phyloP scores from a whole-genome alignment of 345 rosid species.

The Populus davidiana region DNA sequence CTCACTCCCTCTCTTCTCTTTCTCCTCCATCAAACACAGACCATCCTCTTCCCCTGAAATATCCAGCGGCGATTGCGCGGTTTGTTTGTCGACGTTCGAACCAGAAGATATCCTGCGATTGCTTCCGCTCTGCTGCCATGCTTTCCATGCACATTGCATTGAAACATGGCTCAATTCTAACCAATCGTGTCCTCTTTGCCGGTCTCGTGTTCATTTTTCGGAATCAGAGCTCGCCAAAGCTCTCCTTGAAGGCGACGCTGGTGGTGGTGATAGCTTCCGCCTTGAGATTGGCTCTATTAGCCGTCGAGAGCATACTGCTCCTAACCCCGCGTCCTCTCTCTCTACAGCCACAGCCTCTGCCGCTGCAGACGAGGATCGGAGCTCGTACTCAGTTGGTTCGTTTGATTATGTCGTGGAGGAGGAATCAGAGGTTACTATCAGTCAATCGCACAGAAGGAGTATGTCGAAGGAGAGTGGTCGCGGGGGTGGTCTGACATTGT shows the following conservation, averaged over 20 bases:
- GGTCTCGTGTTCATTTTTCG: conserved; percentile 63
- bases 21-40: conserved; percentile 65
- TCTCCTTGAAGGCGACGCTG: conserved; percentile 17
- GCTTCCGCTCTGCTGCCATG: conserved; percentile 86
- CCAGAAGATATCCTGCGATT: conserved; percentile 75
- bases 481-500: not conserved
- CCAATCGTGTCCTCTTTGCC: conserved; percentile 89
- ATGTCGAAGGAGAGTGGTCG: conserved; percentile 47
- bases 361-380: conserved; percentile 25
- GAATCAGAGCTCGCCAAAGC: conserved; percentile 60
- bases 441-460: conserved; percentile 43
- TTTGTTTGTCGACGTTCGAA: conserved; percentile 76
- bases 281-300: conserved; percentile 90
- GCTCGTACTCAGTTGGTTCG: conserved; percentile 78
- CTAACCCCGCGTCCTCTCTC: conserved; percentile 9
- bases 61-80: conserved; percentile 63
- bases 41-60: conserved; percentile 32
- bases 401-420: conserved; percentile 79
- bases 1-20: conserved; percentile 76
- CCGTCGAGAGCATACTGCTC: conserved; percentile 23
- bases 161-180: conserved; percentile 73
- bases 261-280: conserved; percentile 55
- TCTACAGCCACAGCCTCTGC: conserved; percentile 3
- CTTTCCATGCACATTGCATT: conserved; percentile 75
- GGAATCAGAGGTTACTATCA: conserved; percentile 53